These are phyloP conservation scores for Fusarium sp. DNA, from an alignment of 2,329 filamentous ascomycete genomes.

Conservation along the genomic window DNA sequence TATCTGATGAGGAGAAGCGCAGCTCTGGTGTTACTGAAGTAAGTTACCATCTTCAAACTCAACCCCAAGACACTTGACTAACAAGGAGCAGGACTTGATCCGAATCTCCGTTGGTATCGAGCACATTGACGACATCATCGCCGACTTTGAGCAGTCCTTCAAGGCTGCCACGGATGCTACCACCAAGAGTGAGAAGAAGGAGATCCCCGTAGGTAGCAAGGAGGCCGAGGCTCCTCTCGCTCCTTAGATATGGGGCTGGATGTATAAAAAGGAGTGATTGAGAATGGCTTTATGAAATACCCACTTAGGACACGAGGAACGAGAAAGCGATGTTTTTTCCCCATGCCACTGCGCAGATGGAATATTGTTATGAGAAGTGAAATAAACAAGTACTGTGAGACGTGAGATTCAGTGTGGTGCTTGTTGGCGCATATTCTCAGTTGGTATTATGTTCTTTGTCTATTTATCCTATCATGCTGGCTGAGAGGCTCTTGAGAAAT, in stretches of 20 bases:
- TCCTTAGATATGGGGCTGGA: conserved; percentile 17
- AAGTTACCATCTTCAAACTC: conserved; percentile 32
- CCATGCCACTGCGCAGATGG: neutral
- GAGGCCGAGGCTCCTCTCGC: conserved; percentile 54
- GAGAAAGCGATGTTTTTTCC: conserved; percentile 9
- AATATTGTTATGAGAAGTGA: neutral
- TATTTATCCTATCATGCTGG: no score
- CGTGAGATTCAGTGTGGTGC: neutral
- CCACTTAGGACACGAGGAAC: conserved; percentile 23
- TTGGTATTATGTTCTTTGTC: no score
- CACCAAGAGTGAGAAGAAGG: conserved; percentile 50
- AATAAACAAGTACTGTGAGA: neutral
- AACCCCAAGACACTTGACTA: neutral
- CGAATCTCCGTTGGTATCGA: conserved; percentile 96
- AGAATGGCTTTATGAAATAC: conserved; percentile 35
- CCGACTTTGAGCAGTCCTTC: conserved; percentile 94
- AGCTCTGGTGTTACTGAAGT: conserved; percentile 86
- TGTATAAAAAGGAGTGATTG: conserved; percentile 1
- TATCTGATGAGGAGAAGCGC: conserved; percentile 83
- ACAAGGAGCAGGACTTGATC: conserved; percentile 77
- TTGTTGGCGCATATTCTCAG: neutral
- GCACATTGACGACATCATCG: conserved; percentile 97
- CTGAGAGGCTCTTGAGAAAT: no score
- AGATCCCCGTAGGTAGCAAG: conserved; percentile 49
- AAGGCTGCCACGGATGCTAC: conserved; percentile 66